phyloP scores from a whole-genome alignment of 83 land plant species.

The Thuja plicata region DNA sequence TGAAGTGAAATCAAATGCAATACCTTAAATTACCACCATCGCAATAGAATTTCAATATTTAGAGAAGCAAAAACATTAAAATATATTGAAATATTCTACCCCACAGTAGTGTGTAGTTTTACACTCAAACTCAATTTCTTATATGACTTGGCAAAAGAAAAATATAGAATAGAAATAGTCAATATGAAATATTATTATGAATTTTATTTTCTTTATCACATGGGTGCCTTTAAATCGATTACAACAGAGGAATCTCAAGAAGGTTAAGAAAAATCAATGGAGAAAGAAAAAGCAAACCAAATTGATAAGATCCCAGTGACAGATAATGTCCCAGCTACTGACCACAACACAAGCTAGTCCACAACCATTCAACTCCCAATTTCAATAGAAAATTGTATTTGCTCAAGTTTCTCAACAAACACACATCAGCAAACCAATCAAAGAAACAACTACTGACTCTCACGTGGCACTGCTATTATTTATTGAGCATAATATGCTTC shows the following conservation, averaged over 20 bases:
- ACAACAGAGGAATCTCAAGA: not conserved
- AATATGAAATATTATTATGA: no score
- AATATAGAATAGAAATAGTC: no score
- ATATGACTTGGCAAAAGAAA: no score
- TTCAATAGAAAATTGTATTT: not conserved
- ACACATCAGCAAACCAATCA: not conserved
- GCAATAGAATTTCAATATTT: no score
- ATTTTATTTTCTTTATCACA: no score
- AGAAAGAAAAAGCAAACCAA: not conserved
- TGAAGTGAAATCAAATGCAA: no score
- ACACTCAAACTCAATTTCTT: no score
- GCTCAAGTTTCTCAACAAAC: not conserved
- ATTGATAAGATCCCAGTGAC: not conserved
- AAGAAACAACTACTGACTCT: not conserved
- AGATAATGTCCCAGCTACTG: not conserved
- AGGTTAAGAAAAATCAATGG: conserved; percentile 5
- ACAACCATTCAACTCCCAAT: not conserved
- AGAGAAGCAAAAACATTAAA: no score
- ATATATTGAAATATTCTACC: no score
- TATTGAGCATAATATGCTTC: not conserved
- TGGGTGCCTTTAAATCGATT: not conserved
- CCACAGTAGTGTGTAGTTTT: no score
- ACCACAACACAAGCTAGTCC: not conserved
- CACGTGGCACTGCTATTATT: not conserved
- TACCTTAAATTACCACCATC: no score